Base-by-base conservation (phyloP, 257 asterid species). In the Solanum gandarillasii region DNA sequence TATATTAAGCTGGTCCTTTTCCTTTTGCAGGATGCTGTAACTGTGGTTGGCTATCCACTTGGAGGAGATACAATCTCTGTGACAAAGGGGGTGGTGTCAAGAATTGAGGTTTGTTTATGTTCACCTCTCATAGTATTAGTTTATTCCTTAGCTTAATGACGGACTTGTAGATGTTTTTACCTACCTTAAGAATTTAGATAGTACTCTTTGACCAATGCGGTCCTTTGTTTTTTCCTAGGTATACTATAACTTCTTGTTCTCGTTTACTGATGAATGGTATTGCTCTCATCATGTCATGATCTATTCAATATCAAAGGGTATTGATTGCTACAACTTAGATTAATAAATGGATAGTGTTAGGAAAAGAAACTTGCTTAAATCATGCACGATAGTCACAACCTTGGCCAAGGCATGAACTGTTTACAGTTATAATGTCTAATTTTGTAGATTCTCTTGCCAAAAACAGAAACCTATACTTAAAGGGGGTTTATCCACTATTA, bases 21-120 rank as follows among this genome's bases (percentile, higher is more conserved):
- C 43, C 87, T 86, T 88, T 86, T 87, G 92, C 95, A 95, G 98
- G 98, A 96, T 89, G 86, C 98, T 3, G 99, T 97, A 82, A 97
- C 99, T 85, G 98, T 97, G 87, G 98, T 97, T 58, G 99, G 99
- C 41, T 97, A 97, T 92, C 99, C 99, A 1, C 98, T 97, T 88
- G 99, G 99, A 88, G 99, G 99, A 79, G 98, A 97, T 92, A 97
- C 99, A 86, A 97, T 97, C 88, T 97, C 98, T 58, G 99, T 97
- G 85, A 95, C 98, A 12, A 97, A 97, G 92, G 99, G 99, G 88
- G 99, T 97, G 31, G 99, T 97, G 71, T 97, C 99, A 67, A 93
- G 99, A 91, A 97, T 97, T 87, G 99, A 97, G 98, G 98, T 96
- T 84, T 90, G 94, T 91, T 88, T 88, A 34, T 65, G 73, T 78